Percentiles rank a stretch among this genome's conserved stretches.
Conservation (phyloP, 2,329 filamentous ascomycete genomes). For the Phialocephala subalpina region DNA sequence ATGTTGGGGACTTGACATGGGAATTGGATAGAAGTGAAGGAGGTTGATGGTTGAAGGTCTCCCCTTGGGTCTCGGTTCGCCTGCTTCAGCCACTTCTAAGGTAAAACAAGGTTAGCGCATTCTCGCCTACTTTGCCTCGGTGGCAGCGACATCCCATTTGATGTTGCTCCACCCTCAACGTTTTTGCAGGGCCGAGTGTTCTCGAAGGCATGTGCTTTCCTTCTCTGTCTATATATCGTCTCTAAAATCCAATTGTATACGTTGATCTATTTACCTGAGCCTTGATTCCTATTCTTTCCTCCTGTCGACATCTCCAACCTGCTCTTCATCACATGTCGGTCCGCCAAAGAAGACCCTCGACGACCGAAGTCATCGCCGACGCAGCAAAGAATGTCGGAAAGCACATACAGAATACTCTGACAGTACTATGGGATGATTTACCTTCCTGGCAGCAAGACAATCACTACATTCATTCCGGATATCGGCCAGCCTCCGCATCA, state of each 20-base stretch:
- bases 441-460: constrained; percentile 69
- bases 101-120: too few relatives aligned
- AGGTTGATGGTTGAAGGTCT: background rate
- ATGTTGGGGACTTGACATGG: background rate
- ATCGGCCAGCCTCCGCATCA: constrained; percentile 69
- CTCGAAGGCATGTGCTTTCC: too few relatives aligned
- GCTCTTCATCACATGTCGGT: constrained; percentile 33
- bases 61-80: background rate
- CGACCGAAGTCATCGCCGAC: constrained; percentile 34
- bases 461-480: constrained; percentile 72
- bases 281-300: background rate
- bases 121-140: background rate
- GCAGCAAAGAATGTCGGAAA: constrained; percentile 37
- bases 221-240: too few relatives aligned
- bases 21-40: constrained; percentile 1
- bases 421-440: constrained; percentile 59
- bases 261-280: too few relatives aligned
- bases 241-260: too few relatives aligned
- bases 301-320: background rate
- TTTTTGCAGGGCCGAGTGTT: constrained; percentile 8
- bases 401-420: constrained; percentile 48
- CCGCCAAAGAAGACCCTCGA: constrained; percentile 39
- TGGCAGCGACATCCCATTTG: constrained; percentile 1
- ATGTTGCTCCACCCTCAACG: constrained; percentile 24
- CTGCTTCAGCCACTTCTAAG: background rate